Percentiles rank a stretch among this genome's conserved stretches.
Evolutionary conservation across 352 stramenopile genomes (phyloP).

Genomic region (Pythium biforme): DNA sequence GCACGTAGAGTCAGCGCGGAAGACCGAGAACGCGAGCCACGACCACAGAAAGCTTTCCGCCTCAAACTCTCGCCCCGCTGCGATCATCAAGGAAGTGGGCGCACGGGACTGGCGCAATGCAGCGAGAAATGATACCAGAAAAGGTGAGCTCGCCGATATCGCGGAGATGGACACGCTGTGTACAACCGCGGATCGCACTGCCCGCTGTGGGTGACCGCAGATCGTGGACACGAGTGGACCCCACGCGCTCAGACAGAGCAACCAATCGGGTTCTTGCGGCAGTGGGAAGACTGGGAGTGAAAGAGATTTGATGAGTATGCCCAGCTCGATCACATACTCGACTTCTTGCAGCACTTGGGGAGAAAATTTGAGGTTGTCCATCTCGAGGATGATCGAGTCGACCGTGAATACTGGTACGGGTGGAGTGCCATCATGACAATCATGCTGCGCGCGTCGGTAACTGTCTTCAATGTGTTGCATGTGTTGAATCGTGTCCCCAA

Average conservation of each 20-base stretch:
- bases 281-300: constrained; percentile 2
- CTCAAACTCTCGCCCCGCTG: background rate
- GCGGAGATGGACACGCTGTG: background rate
- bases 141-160: background rate
- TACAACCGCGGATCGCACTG: no score
- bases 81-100: background rate
- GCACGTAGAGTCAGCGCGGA: background rate
- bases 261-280: background rate
- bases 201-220: background rate
- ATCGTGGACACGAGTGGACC: background rate
- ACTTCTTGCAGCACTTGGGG: background rate
- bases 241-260: background rate
- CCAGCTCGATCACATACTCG: background rate
- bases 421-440: no score
- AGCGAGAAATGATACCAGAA: background rate
- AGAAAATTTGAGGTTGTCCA: background rate
- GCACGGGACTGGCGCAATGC: background rate
- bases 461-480: background rate
- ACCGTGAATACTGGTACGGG: background rate
- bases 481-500: background rate
- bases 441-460: background rate
- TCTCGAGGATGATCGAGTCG: background rate
- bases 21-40: constrained; percentile 13
- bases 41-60: background rate
- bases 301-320: background rate